Conservation (phyloP, 2,329 filamentous ascomycete species). For the Emericellopsis cladophorae region DNA sequence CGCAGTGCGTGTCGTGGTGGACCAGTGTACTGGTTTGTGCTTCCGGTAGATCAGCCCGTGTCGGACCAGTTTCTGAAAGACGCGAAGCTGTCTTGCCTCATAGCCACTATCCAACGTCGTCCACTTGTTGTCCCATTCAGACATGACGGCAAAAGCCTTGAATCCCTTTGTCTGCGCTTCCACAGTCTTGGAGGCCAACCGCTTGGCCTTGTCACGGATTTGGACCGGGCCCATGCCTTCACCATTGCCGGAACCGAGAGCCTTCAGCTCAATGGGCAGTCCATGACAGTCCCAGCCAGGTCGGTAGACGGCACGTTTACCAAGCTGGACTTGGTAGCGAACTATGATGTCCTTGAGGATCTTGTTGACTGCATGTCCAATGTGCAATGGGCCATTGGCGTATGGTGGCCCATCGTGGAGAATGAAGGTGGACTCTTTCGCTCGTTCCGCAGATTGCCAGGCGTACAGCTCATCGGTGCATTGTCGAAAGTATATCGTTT, state of each 20-base stretch:
- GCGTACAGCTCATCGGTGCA: slow-evolving; percentile 81
- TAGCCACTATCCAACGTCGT: slow-evolving; percentile 68
- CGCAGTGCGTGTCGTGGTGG: slow-evolving; percentile 63
- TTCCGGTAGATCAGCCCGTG: slow-evolving; percentile 64
- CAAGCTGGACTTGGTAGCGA: slow-evolving; percentile 67
- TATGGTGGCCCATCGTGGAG: slow-evolving; percentile 96
- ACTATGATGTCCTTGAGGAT: slow-evolving; percentile 90
- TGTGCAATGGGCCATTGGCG: slow-evolving; percentile 82
- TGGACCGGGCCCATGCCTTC: slow-evolving; percentile 37
- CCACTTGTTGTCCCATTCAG: slow-evolving; percentile 66
- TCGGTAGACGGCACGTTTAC: slow-evolving; percentile 58
- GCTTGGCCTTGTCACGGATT: slow-evolving; percentile 51
- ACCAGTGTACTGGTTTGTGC: slow-evolving; percentile 81
- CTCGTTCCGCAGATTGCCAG: slow-evolving; percentile 59
- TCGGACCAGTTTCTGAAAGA: slow-evolving; percentile 65
- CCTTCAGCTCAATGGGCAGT: slow-evolving; percentile 92
- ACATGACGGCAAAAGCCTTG: slow-evolving; percentile 64
- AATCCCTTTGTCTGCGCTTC: slow-evolving; percentile 63
- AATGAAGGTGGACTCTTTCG: slow-evolving; percentile 52
- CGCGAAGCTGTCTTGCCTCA: slow-evolving; percentile 60
- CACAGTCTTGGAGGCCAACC: slow-evolving; percentile 56
- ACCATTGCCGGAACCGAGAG: slow-evolving; percentile 45
- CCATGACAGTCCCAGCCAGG: slow-evolving; percentile 99
- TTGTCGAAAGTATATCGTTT: slow-evolving; percentile 52
- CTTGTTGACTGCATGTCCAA: slow-evolving; percentile 94